Conservation (phyloP, 1,139 yeast genomes). For the Hyphopichia pseudoburtonii region DNA sequence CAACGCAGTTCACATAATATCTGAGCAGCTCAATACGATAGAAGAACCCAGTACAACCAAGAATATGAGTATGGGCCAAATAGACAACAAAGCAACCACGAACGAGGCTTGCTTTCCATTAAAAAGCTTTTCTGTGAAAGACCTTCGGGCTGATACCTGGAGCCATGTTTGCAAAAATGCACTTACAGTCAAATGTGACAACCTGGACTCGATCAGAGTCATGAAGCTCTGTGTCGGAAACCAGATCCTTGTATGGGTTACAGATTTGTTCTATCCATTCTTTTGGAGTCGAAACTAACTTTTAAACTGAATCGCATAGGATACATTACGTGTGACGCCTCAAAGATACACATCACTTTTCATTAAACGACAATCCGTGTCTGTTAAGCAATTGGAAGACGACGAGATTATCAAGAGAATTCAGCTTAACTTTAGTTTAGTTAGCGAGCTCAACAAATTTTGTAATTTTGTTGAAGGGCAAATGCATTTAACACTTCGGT, state of each 20-base stretch:
- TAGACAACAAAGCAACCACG: neutral
- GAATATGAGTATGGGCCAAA: neutral
- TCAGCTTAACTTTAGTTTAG: neutral
- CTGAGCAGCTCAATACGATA: no score
- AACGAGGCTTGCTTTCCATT: neutral
- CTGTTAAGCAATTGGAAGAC: neutral
- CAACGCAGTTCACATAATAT: no score
- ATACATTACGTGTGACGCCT: neutral
- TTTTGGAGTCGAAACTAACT: neutral
- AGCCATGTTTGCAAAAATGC: neutral
- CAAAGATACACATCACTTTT: neutral
- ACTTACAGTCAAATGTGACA: neutral
- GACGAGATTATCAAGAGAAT: neutral
- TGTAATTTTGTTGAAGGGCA: neutral
- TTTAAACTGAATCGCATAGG: constrained; percentile 1
- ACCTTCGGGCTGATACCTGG: neutral
- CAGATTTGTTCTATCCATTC: neutral
- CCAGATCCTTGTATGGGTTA: neutral
- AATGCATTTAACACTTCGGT: neutral
- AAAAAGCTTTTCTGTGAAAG: constrained; percentile 4
- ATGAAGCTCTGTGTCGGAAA: neutral
- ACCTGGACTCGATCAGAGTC: neutral
- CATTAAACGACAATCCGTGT: neutral
- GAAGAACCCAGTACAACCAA: no score
- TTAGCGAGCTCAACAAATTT: neutral